These are phyloP conservation scores for Tritrichomonas foetus DNA, from an alignment of 208 protist genomes.

Conservation along the genomic window DNA sequence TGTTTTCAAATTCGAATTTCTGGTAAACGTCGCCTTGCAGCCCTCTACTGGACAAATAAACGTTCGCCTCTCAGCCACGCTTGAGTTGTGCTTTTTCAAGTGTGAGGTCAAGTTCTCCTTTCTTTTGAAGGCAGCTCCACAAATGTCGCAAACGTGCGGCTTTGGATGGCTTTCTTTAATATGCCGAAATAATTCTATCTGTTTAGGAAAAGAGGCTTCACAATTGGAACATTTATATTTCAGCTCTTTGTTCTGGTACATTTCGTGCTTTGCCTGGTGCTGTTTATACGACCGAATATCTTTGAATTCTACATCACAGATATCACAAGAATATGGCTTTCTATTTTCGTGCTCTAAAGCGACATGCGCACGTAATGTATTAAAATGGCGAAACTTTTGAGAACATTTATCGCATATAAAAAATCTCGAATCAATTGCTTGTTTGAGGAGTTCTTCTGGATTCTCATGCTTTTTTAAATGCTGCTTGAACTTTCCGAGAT, in stretches of 20 bases:
- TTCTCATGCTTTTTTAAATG: slow-evolving; percentile 12
- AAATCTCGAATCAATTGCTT: not conserved
- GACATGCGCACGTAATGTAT: not conserved
- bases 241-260: not conserved
- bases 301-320: not conserved
- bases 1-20: not conserved
- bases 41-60: slow-evolving; percentile 18
- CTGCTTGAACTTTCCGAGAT: not conserved
- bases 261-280: not conserved
- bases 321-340: not conserved
- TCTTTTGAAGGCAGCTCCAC: not conserved
- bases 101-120: not conserved
- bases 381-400: not conserved
- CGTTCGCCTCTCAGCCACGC: not conserved
- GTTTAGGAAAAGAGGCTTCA: not conserved
- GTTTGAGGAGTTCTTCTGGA: not conserved
- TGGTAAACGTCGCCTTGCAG: not conserved
- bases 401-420: not conserved
- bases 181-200: not conserved
- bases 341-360: not conserved
- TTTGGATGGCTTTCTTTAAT: not conserved
- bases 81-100: not conserved
- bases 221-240: not conserved
- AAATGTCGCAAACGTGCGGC: not conserved
- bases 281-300: not conserved